A percentile compares a stretch with the other conserved stretches of the same genome.
Evolutionary conservation across 768 basidiomycete genomes (phyloP).

Genomic region (Serendipita sp.): DNA sequence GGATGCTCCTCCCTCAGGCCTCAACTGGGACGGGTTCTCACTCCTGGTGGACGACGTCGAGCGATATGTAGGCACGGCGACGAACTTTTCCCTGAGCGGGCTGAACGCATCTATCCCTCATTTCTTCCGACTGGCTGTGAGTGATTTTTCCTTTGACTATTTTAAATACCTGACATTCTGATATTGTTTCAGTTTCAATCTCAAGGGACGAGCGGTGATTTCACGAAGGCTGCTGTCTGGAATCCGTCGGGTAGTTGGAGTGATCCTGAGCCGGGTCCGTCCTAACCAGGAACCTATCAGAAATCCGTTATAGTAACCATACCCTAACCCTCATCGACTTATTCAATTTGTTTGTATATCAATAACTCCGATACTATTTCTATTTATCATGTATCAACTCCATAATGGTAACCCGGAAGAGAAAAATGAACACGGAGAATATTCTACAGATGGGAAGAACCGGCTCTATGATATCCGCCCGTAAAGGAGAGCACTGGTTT

Average conservation of each 20-base stretch:
- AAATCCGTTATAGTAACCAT: not conserved
- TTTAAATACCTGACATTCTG: constrained; percentile 1
- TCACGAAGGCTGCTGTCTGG: constrained; percentile 59
- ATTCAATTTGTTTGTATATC: not conserved
- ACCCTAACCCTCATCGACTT: not conserved
- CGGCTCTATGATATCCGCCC: too few species aligned
- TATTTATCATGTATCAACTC: too few species aligned
- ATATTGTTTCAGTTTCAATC: constrained; percentile 16
- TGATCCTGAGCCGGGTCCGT: constrained; percentile 53
- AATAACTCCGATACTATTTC: too few species aligned
- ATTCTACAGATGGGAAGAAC: too few species aligned
- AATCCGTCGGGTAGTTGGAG: constrained; percentile 75
- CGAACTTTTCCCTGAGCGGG: constrained; percentile 54
- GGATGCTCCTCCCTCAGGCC: constrained; percentile 27
- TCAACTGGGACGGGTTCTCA: constrained; percentile 57
- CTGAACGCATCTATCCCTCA: constrained; percentile 47
- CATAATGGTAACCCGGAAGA: too few species aligned
- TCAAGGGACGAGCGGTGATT: constrained; percentile 38
- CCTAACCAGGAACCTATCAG: constrained; percentile 16
- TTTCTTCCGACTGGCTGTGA: constrained; percentile 66
- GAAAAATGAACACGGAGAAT: too few species aligned
- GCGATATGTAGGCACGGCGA: constrained; percentile 48
- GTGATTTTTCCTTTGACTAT: constrained; percentile 17
- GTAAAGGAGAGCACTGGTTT: too few species aligned
- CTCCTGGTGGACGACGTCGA: constrained; percentile 80